A percentile compares a stretch with the other conserved stretches of the same genome.
Conservation (phyloP, 1,284 basidiomycete species). For the Ganoderma boninense region DNA sequence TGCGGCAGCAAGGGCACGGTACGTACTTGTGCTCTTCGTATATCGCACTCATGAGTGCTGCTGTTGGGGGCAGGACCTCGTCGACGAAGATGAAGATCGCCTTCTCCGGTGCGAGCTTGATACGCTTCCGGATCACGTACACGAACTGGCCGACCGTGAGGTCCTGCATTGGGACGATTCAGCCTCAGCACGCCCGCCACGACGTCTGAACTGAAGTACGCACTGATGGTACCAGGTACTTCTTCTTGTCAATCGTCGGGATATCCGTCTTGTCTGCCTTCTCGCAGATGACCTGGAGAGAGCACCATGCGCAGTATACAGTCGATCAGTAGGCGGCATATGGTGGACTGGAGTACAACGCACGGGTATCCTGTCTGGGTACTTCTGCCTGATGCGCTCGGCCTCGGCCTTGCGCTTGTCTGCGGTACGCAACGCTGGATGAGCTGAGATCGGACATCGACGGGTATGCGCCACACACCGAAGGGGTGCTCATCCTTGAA, state of each 20-base stretch:
- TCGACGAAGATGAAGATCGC: conserved; percentile 99
- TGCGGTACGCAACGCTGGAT: conserved; percentile 47
- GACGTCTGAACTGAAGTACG: conserved; percentile 39
- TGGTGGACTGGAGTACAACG: conserved; percentile 44
- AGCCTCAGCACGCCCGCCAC: conserved; percentile 27
- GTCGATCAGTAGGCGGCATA: conserved; percentile 28
- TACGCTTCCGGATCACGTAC: conserved; percentile 99
- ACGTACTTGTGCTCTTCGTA: conserved; percentile 99
- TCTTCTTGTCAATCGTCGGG: conserved; percentile 99
- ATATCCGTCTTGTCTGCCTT: conserved; percentile 99
- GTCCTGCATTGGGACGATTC: conserved; percentile 64
- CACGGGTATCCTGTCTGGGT: conserved; percentile 97
- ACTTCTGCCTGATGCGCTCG: conserved; percentile 98
- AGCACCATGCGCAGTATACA: conserved; percentile 20
- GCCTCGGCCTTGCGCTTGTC: conserved; percentile 99
- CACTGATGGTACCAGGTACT: conserved; percentile 98
- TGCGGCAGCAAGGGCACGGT: background rate
- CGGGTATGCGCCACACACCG: conserved; percentile 63
- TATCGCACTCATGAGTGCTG: conserved; percentile 98
- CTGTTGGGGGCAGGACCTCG: conserved; percentile 97
- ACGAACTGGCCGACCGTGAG: conserved; percentile 99
- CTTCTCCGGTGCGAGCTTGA: conserved; percentile 99
- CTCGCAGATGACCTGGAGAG: conserved; percentile 94
- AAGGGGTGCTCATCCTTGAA: conserved; percentile 99
- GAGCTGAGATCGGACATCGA: conserved; percentile 36